Conservation (phyloP, 148 eudicot genomes). For the Rhododendron griersonianum region DNA sequence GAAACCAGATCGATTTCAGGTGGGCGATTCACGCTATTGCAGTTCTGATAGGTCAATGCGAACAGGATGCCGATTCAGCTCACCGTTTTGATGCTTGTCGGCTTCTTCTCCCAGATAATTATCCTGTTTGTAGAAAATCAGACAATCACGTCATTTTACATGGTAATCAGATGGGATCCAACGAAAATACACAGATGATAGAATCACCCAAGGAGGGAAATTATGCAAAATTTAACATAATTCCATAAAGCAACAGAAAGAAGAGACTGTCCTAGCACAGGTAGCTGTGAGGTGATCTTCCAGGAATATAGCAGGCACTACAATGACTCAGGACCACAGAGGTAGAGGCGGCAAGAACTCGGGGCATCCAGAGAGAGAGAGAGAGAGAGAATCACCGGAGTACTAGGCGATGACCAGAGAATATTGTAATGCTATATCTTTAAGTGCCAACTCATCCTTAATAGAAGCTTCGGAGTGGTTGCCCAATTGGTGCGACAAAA, state of each 20-base stretch:
- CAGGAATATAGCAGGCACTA: background rate
- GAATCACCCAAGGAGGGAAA: background rate
- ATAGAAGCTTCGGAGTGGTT: background rate
- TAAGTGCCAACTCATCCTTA: background rate
- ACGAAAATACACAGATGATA: background rate
- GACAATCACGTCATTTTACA: background rate
- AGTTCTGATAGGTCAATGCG: background rate
- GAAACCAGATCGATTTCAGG: background rate
- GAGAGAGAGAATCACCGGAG: background rate
- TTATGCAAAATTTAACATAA: background rate
- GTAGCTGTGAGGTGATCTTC: background rate
- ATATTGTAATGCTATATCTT: background rate
- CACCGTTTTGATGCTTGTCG: constrained; percentile 22
- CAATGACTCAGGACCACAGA: background rate
- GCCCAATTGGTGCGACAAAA: background rate
- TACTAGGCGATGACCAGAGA: background rate
- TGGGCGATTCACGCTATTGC: background rate
- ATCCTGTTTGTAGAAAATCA: constrained; percentile 22
- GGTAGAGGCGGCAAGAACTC: background rate
- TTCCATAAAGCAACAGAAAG: background rate
- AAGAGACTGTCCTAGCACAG: background rate
- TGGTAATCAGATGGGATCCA: background rate
- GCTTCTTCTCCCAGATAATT: constrained; percentile 21
- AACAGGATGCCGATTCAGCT: constrained; percentile 9
- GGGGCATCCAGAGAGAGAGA: background rate